Evolutionary conservation across 2,329 filamentous ascomycete genomes (phyloP).

Genomic region (Tolypocladium album): DNA sequence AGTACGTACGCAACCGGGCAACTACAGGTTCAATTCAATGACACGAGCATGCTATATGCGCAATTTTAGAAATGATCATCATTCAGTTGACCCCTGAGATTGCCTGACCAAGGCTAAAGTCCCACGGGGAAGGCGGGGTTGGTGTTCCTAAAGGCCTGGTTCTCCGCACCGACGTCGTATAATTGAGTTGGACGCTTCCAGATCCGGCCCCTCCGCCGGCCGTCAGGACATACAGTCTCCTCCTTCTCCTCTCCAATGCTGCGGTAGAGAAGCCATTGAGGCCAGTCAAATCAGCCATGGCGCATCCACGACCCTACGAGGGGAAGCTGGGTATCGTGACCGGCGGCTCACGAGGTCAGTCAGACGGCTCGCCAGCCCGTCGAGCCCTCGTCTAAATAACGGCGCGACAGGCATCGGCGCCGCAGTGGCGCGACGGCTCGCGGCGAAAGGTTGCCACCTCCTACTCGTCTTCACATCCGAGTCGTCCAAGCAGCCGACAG

Average conservation of each 20-base stretch:
- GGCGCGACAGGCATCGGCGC: slow-evolving; percentile 36
- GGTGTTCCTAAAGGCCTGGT: not conserved
- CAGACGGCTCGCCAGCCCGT: not conserved
- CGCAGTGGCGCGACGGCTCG: slow-evolving; percentile 45
- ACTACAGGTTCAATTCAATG: not conserved
- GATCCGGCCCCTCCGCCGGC: not conserved
- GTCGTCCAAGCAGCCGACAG: slow-evolving; percentile 35
- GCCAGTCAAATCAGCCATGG: slow-evolving; percentile 5
- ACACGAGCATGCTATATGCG: not conserved
- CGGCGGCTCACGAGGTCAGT: slow-evolving; percentile 21
- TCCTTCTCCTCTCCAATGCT: not conserved
- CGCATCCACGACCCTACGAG: slow-evolving; percentile 15
- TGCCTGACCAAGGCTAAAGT: not conserved
- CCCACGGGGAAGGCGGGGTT: not conserved
- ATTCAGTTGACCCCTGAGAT: not conserved
- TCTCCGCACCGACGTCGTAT: not conserved
- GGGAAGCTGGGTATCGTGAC: slow-evolving; percentile 22
- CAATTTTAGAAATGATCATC: not conserved
- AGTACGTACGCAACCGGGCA: too few species aligned
- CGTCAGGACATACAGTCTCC: not conserved
- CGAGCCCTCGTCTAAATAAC: not conserved
- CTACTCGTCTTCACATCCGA: slow-evolving; percentile 50
- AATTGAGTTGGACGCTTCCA: not conserved
- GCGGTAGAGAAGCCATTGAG: not conserved
- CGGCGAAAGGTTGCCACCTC: slow-evolving; percentile 48